Percentiles rank a stretch among this genome's conserved stretches.
phyloP scores from a whole-genome alignment of 169 alveolate genomes.

The Babesia caballi region DNA sequence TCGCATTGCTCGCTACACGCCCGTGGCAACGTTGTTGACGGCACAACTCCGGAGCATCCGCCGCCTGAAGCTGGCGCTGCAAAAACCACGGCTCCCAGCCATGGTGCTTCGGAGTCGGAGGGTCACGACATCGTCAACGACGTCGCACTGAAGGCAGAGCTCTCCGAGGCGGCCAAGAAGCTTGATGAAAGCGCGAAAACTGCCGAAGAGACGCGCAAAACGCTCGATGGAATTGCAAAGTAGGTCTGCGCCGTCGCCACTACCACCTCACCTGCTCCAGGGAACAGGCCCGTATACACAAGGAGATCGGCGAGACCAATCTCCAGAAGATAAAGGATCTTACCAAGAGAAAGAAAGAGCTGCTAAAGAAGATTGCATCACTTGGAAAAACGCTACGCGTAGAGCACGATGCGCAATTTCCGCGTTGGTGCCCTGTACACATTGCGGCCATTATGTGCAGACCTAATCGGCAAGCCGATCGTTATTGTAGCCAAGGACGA shows the following conservation, averaged over 20 bases:
- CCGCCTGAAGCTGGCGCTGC: too few species aligned
- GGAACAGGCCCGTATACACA: conserved; percentile 23
- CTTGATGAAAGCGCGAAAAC: conserved; percentile 28
- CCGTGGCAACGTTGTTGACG: too few species aligned
- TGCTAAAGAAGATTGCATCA: conserved; percentile 39
- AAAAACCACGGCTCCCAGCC: too few species aligned
- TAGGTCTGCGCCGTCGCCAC: not conserved
- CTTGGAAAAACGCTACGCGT: conserved; percentile 49
- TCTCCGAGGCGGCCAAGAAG: conserved; percentile 23
- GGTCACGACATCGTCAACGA: conserved; percentile 1
- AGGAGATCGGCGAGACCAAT: conserved; percentile 27
- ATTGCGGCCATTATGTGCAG: not conserved
- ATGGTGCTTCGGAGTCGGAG: not conserved
- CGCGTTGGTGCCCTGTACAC: conserved; percentile 9
- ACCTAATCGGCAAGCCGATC: conserved; percentile 54
- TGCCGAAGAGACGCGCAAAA: conserved; percentile 11
- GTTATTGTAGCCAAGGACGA: conserved; percentile 42
- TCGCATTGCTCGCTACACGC: too few species aligned
- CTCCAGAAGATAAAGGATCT: conserved; percentile 33
- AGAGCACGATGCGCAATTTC: conserved; percentile 52
- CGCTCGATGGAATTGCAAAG: conserved; percentile 23
- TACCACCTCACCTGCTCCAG: not conserved
- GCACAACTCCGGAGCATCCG: too few species aligned
- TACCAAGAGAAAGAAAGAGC: conserved; percentile 12
- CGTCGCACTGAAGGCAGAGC: conserved; percentile 17